phyloP scores from a whole-genome alignment of 345 rosid species.

The Pelargonium nanum region DNA sequence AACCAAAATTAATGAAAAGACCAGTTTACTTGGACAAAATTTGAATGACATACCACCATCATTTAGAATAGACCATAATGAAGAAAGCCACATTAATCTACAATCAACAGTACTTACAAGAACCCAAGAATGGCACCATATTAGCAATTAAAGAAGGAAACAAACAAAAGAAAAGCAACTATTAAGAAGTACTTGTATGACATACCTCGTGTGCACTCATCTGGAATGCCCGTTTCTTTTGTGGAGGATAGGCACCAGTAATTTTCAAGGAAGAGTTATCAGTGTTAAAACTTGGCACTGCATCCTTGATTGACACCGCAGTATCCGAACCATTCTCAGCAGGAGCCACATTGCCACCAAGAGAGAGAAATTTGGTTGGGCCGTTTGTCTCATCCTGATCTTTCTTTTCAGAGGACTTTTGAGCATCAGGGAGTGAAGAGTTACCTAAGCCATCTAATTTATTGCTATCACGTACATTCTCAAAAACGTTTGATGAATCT shows the following conservation, averaged over 20 bases:
- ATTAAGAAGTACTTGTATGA: not conserved
- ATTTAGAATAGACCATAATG: not conserved
- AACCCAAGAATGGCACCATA: not conserved
- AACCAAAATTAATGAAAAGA: no score
- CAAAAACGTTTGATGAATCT: slow-evolving; percentile 45
- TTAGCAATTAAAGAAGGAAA: not conserved
- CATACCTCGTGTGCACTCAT: slow-evolving; percentile 84
- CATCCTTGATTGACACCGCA: slow-evolving; percentile 18
- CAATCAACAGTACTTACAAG: not conserved
- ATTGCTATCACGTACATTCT: slow-evolving; percentile 29
- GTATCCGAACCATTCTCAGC: slow-evolving; percentile 22
- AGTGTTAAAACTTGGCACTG: slow-evolving; percentile 17
- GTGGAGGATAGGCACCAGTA: slow-evolving; percentile 22
- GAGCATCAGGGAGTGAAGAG: slow-evolving; percentile 14
- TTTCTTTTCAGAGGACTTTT: slow-evolving; percentile 26
- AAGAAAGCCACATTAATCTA: not conserved
- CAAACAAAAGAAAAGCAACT: not conserved
- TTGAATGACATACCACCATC: not conserved
- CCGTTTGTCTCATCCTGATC: slow-evolving; percentile 31
- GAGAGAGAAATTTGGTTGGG: slow-evolving; percentile 18
- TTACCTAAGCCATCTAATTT: slow-evolving; percentile 17
- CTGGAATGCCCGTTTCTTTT: slow-evolving; percentile 46
- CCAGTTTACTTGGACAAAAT: not conserved
- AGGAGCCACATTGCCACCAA: slow-evolving; percentile 15
- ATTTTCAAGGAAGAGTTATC: slow-evolving; percentile 22